Base-by-base conservation (phyloP, 148 eudicot species). In the Cornus controversa region DNA sequence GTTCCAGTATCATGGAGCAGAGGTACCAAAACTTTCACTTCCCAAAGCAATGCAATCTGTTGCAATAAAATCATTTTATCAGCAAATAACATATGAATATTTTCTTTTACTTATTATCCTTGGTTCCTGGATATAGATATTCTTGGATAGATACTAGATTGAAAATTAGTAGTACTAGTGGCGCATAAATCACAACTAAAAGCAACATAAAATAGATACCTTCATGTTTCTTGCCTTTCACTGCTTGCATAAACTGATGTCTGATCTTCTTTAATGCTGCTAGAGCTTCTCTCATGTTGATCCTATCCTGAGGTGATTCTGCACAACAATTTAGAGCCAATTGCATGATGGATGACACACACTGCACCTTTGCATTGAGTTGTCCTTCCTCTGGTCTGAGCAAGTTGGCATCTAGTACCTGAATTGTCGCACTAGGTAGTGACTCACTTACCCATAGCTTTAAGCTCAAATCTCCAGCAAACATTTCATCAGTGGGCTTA, bases 401-500 rank as follows among this genome's bases (percentile, higher is more conserved):
- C 50, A 80, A 37, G n/a, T 62, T 74, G 11, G 71, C 23, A 34
- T 79, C 81, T 0, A 31, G 18, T 20, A 69, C 72, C 6, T 23
- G 63, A 11, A 37, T 58, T 40, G 45, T 45, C 18, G 47, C 67
- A n/a, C 31, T 10, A 1, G 71, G 66, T 15, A 75, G 16, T 9
- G 65, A 22, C 6, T 62, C 25, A 14, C 10, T 22, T 53, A 81
- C 45, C 83, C 83, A 81, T 6, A 3, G 1, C 47, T 66, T 77
- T 6, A 81, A 16, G 67, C 65, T 54, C 28, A 67, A 31, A 36
- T 71, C 60, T 10, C 66, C 76, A 9, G 54, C 26, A 60, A 81
- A 71, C 34, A 31, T 75, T 20, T 70, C 83, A 34, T 75, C 79
- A 18, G 9, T 70, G 6, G 83, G 83, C 54, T 54, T 70, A 5